Evolutionary conservation across 129 eudicot species (phyloP).

Genomic region (Chrysanthemum makinoi): DNA sequence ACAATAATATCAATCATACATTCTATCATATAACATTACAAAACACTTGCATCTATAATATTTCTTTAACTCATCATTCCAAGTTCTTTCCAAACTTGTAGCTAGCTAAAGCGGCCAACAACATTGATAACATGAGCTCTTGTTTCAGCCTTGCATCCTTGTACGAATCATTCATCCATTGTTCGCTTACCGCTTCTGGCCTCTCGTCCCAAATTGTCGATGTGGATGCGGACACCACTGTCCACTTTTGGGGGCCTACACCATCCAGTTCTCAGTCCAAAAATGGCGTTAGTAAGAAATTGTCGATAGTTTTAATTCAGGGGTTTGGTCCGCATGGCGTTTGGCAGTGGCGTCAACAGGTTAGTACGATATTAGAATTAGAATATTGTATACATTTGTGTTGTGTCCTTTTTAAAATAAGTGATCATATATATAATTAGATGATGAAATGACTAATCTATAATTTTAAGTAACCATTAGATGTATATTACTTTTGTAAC

Average conservation of each 20-base stretch:
- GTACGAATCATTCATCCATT: slow-evolving; percentile 52
- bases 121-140: slow-evolving; percentile 30
- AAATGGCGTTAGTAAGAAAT: slow-evolving; percentile 26
- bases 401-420: too few relatives aligned
- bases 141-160: slow-evolving; percentile 58
- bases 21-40: too few relatives aligned
- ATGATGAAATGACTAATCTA: too few relatives aligned
- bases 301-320: slow-evolving; percentile 49
- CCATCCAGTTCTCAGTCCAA: slow-evolving; percentile 3
- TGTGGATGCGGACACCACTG: slow-evolving; percentile 52
- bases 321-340: slow-evolving; percentile 73
- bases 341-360: slow-evolving; percentile 82
- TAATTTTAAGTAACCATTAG: neutral
- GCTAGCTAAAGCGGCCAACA: neutral
- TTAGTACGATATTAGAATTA: neutral
- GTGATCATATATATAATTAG: too few relatives aligned
- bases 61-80: too few relatives aligned
- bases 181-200: slow-evolving; percentile 44
- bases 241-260: slow-evolving; percentile 63
- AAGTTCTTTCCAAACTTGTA: too few relatives aligned
- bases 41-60: too few relatives aligned
- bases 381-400: too few relatives aligned
- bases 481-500: neutral
- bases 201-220: slow-evolving; percentile 44
- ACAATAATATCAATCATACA: too few relatives aligned